Evolutionary conservation across 805 yeast genomes (phyloP).

Genomic region (Diddensiella santjacobensis): DNA sequence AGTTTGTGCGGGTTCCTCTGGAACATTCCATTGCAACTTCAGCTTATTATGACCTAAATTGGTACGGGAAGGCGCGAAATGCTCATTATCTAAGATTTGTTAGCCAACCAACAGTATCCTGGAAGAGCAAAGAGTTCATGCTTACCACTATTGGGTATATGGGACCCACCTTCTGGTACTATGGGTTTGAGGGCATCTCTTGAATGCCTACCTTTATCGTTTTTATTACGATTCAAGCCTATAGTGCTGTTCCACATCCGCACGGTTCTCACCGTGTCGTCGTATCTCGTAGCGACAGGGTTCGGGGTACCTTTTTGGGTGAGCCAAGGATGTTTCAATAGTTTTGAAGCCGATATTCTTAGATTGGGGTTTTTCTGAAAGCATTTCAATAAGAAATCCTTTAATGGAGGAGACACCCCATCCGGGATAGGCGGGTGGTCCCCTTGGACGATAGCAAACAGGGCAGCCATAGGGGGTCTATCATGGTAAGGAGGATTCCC

Average conservation of each 20-base stretch:
- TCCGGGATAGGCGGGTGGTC: slow-evolving; percentile 67
- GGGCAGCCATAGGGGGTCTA: slow-evolving; percentile 68
- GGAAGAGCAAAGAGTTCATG: too few species aligned
- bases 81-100: too few species aligned
- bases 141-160: too few species aligned
- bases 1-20: too few species aligned
- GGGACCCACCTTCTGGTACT: too few species aligned
- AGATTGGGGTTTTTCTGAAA: slow-evolving; percentile 64
- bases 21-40: too few species aligned
- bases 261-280: slow-evolving; percentile 25
- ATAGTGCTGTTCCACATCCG: slow-evolving; percentile 4
- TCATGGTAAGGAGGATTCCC: slow-evolving; percentile 86
- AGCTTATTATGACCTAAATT: too few species aligned
- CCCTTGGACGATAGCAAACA: slow-evolving; percentile 79
- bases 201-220: too few species aligned
- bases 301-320: slow-evolving; percentile 6
- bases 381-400: slow-evolving; percentile 62
- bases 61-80: too few species aligned
- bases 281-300: slow-evolving; percentile 14
- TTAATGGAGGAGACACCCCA: slow-evolving; percentile 37
- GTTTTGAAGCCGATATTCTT: slow-evolving; percentile 52
- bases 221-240: too few species aligned
- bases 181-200: too few species aligned
- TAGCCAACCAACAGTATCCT: too few species aligned
- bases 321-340: slow-evolving; percentile 64